Evolutionary conservation across 1,139 yeast genomes (phyloP), one percentile per base, ranked within the genome.

Genomic region (Blastobotrys illinoisensis): DNA sequence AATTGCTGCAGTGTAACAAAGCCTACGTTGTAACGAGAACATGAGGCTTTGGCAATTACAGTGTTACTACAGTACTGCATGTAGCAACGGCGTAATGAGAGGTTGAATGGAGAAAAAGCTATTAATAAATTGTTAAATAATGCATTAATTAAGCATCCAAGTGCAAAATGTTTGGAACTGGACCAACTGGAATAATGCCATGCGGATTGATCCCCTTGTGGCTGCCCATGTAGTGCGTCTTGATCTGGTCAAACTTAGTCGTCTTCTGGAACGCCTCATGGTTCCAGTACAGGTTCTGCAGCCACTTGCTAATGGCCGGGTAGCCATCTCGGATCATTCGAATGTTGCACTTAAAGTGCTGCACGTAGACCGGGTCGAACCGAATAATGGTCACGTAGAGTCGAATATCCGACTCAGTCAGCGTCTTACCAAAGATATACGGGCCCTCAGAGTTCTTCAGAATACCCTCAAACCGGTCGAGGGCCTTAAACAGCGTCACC

Each of bases 281-380:
- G 64, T 86, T 85, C 97, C 97, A 90, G 74, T 91, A 93, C 64
- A 93, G 77, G 62, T 86, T 82, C 64, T 86, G 78, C 62, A 90
- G 70, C 96, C 97, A 91, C 59, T 81, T 75, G 73, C 89, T 86
- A 54, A 90, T 73, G 64, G 77, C 72, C 20, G 97, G 97, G 69
- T 82, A 93, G 60, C 89, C 88, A 60, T 76, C 77, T 67, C 97
- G 82, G 65, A 93, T 87, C 78, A 84, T 86, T 51, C 84, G 83
- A 60, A 89, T 72, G 70, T 93, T 93, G 72, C 97, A 88, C 74
- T 93, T 93, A 80, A 93, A 93, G 70, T 90, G 97, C 71, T 90
- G 96, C 54, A 86, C 91, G 67, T 91, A 91, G 28, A 88, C 95
- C 1, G 95, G 87, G 69, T 91, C 97, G 66, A 91, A 91, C 63